Base-by-base conservation (phyloP, 176 grass and related monocot species). In the Rhipidocladum racemiflorum region DNA sequence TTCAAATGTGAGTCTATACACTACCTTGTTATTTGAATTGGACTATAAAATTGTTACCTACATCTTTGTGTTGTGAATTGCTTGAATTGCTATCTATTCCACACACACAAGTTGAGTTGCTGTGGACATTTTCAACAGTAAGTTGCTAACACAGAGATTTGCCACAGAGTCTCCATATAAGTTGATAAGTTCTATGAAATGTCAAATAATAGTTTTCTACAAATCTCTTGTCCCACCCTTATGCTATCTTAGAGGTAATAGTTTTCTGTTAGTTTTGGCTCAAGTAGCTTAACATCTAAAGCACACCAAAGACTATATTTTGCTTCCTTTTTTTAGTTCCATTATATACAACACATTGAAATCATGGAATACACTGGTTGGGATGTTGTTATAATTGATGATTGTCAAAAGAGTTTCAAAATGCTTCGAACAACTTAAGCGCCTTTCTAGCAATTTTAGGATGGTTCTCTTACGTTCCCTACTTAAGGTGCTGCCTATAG, bases 321-420 rank as follows among this genome's bases (percentile, higher is more conserved):
- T 83, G 2, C 39, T 70, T 85, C 68, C 50, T 17, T 15, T 23
- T 56, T 35, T 81, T 25, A 72, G 27, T 85, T 67, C 68, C 40
- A 43, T 28, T 54, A 32, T 83, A 85, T 32, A 76, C 77, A 97
- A 91, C 91, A 97, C 67, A 85, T 89, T 72, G 77, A 90, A 67
- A 84, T 27, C 62, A 59, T 97, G 78, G 81, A 83, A 38, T 61
- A 20, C 29, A 80, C 94, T 85, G 67, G 64, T 77, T 97, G 94
- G 91, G 94, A 94, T 81, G 84, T 90, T 17, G 49, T 97, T 43
- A 81, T 94, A 0, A 63, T 97, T 81, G 94, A 97, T 69, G 90
- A 92, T 62, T 94, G 85, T 84, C 94, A 94, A 76, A 27, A 89
- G 85, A 80, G 55, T 94, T 88, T 88, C 89, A 67, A 97, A 94